Conservation (phyloP, 805 yeast species). For the Tetrapisispora pingtungensis region DNA sequence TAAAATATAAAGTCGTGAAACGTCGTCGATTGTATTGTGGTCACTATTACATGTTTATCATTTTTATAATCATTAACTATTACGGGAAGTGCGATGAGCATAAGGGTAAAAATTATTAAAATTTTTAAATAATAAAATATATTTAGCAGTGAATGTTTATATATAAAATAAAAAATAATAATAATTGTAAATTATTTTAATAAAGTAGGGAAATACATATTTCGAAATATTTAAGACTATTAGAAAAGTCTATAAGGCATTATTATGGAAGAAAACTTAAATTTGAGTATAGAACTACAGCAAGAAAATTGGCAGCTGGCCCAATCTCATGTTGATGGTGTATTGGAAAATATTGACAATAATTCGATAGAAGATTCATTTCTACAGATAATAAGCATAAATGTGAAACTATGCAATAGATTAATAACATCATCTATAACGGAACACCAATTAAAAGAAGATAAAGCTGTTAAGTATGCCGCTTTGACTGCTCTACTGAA, state of each 20-base stretch:
- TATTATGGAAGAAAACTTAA: neutral
- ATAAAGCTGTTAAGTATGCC: constrained; percentile 40
- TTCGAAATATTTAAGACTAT: no score
- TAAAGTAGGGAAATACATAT: no score
- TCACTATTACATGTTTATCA: no score
- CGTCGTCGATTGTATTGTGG: no score
- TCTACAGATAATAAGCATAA: constrained; percentile 42
- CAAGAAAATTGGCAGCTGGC: constrained; percentile 22
- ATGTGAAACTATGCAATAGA: constrained; percentile 54
- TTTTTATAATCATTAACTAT: no score
- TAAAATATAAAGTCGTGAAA: no score
- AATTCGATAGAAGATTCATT: constrained; percentile 41
- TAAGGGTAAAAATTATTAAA: neutral
- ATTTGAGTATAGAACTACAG: constrained; percentile 34
- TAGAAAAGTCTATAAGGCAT: no score
- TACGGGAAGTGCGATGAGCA: neutral
- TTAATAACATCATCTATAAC: constrained; percentile 48
- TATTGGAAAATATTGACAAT: constrained; percentile 35
- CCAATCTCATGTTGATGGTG: neutral
- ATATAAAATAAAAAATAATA: no score
- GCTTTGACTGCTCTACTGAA: constrained; percentile 51
- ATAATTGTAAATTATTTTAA: no score
- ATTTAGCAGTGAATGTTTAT: no score
- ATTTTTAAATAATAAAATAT: neutral
- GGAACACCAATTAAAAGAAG: constrained; percentile 39